These are phyloP conservation scores for Rhodotorula sp. DNA, from an alignment of 1,284 basidiomycete species.

Conservation along the genomic window DNA sequence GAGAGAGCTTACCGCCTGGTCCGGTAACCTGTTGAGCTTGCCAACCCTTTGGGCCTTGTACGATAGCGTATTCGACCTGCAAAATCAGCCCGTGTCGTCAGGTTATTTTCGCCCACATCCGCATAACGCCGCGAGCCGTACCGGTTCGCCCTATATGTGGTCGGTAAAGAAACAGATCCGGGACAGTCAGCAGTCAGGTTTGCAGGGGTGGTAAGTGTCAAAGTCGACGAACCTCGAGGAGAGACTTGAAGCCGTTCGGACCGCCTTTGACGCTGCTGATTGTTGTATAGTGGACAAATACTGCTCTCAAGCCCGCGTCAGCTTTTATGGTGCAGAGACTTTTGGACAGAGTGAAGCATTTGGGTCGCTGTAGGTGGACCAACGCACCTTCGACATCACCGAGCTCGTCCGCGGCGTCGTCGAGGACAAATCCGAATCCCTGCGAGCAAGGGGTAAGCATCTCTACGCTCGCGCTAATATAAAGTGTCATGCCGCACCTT, in stretches of 20 bases:
- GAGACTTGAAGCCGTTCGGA: constrained; percentile 13
- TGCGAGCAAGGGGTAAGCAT: not conserved
- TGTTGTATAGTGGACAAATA: constrained; percentile 37
- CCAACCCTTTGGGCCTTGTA: constrained; percentile 24
- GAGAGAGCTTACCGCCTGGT: constrained; percentile 10
- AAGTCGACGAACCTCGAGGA: constrained; percentile 16
- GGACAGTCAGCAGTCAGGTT: too few relatives aligned
- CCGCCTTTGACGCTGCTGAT: constrained; percentile 25
- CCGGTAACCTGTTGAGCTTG: constrained; percentile 32
- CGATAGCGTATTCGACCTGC: constrained; percentile 22
- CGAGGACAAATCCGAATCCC: constrained; percentile 38
- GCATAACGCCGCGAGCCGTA: not conserved
- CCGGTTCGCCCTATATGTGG: constrained; percentile 20
- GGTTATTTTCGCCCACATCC: not conserved
- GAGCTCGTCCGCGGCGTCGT: constrained; percentile 19
- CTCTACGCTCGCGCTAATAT: not conserved
- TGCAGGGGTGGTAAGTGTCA: fast-evolving
- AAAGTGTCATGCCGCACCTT: constrained; percentile 10
- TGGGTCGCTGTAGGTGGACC: too few relatives aligned
- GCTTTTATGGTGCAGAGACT: not conserved
- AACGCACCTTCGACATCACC: constrained; percentile 26
- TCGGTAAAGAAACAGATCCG: too few relatives aligned
- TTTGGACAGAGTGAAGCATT: too few relatives aligned
- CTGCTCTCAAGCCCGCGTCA: not conserved
- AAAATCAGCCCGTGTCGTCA: not conserved